Percentiles rank a stretch among this genome's conserved stretches.
Conservation (phyloP, 257 asterid species). For the Haberlea rhodopensis region DNA sequence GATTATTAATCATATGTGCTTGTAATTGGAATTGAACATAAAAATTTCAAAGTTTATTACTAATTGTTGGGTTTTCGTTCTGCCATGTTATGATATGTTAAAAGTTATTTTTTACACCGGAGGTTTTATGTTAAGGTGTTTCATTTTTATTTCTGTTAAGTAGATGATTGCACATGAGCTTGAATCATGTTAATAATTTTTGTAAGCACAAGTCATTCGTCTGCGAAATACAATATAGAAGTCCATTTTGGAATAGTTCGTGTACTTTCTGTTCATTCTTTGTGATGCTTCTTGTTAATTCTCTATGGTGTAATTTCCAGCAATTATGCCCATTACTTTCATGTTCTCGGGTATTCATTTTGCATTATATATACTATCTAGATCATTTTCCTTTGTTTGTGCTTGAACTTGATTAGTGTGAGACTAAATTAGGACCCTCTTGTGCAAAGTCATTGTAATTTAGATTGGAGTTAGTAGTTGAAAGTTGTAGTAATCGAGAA, state of each 20-base stretch:
- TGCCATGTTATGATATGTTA: neutral
- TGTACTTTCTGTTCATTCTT: neutral
- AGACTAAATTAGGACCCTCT: too few species aligned
- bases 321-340: neutral
- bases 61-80: neutral
- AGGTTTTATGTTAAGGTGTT: neutral
- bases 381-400: neutral
- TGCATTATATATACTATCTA: too few species aligned
- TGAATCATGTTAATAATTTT: neutral
- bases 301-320: too few species aligned
- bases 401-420: neutral
- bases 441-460: neutral
- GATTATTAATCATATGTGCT: too few species aligned
- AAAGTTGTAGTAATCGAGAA: neutral
- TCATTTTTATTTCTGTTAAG: neutral
- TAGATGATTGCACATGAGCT: neutral
- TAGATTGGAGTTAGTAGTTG: neutral
- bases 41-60: neutral
- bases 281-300: neutral
- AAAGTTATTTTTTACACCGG: neutral
- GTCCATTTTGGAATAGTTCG: neutral
- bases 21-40: neutral
- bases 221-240: too few species aligned
- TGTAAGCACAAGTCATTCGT: neutral
- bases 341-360: neutral